phyloP scores from a whole-genome alignment of 2,329 filamentous ascomycete species.

The Fusarium staphyleae region DNA sequence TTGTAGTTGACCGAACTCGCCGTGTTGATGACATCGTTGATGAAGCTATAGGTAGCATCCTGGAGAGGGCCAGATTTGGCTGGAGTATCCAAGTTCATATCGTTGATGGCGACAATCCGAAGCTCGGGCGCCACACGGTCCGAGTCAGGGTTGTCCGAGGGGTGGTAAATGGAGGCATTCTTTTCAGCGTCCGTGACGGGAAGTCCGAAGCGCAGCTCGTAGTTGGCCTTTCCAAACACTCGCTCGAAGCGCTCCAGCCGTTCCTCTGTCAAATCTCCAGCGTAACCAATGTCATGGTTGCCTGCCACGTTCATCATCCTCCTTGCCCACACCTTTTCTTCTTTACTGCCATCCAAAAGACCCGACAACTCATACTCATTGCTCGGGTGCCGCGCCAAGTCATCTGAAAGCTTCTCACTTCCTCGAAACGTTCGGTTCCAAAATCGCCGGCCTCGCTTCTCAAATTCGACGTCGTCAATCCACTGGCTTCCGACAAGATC shows the following conservation, averaged over 20 bases:
- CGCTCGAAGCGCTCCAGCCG: conserved; percentile 83
- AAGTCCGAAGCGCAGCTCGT: conserved; percentile 79
- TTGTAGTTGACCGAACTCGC: conserved; percentile 66
- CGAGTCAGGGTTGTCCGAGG: conserved; percentile 53
- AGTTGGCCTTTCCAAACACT: conserved; percentile 87
- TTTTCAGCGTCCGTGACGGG: conserved; percentile 52
- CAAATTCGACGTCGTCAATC: conserved; percentile 87
- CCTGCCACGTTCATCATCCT: conserved; percentile 89
- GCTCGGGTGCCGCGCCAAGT: conserved; percentile 57
- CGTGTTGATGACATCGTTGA: conserved; percentile 71
- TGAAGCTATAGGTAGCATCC: conserved; percentile 77
- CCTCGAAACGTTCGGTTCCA: conserved; percentile 83
- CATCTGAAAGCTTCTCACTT: conserved; percentile 67
- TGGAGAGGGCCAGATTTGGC: conserved; percentile 73
- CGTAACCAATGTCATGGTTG: conserved; percentile 97
- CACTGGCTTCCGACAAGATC: conserved; percentile 95
- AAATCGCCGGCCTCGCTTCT: conserved; percentile 72
- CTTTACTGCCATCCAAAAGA: conserved; percentile 53
- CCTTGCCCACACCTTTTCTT: conserved; percentile 68
- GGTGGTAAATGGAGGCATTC: conserved; percentile 53
- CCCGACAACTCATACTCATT: conserved; percentile 60
- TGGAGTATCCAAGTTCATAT: conserved; percentile 91
- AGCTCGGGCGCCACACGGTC: conserved; percentile 69
- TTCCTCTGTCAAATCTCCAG: conserved; percentile 82
- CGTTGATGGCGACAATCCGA: conserved; percentile 85